Base-by-base conservation (phyloP, 441 rosid genomes). In the Biscutella laevigata region DNA sequence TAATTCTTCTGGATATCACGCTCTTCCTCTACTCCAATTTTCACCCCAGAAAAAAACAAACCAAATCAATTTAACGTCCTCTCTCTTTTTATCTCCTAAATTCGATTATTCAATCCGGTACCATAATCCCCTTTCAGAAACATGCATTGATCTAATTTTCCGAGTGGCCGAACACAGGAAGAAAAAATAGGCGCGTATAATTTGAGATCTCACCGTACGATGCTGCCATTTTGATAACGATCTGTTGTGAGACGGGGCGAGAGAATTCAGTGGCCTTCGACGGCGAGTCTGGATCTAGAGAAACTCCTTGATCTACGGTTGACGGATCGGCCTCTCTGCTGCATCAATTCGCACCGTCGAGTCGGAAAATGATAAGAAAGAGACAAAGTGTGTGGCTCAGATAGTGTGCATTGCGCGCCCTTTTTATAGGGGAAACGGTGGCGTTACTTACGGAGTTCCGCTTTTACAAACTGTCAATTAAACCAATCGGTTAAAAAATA, bases 251-350 rank as follows among this genome's bases (percentile, higher is more conserved):
- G 24, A 16, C n/a, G n/a, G 22, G 29, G 21, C 7, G 21, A 22
- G 19, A 73, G 43, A 22, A 14, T 48, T 66, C 61, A 66, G 5
- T 66, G 61, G 22, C 96, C 94, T 67, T 88, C 82, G 12, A 88
- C 57, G 57, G 96, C 96, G 60, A 82, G 32, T 49, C 94, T 80
- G 62, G 87, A 74, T 60, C 94, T 66, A 49, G 94, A 78, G 79
- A 88, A 82, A 68, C 78, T 88, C 70, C 94, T 68, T 62, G 88
- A 84, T 82, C 96, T 82, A 54, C 88, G 77, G 74, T 80, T 75
- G 16, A 27, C 22, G 19, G 61, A 47, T 53, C 74, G 74, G 20
- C 96, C 96, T 75, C 61, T 76, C 78, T 79, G 94, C 79, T 57
- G 88, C 96, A 82, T 88, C 69, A 62, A 59, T 41, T 20, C 53